These are phyloP conservation scores for Cephalotrichum gorgonifer DNA, from an alignment of 2,329 filamentous ascomycete species.

Conservation along the genomic window DNA sequence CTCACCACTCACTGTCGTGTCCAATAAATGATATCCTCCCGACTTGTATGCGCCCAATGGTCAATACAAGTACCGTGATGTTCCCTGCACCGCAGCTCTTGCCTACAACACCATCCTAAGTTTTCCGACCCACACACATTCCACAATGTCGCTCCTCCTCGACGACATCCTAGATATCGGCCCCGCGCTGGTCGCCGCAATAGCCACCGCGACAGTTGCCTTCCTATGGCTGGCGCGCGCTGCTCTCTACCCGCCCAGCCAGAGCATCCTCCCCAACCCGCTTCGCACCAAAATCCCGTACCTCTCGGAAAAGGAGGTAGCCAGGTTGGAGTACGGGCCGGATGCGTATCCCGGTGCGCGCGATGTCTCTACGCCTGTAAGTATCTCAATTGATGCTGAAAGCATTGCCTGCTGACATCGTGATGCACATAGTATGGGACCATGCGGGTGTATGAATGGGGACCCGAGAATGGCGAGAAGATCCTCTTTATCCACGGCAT, in stretches of 20 bases:
- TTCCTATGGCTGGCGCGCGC: constrained; percentile 23
- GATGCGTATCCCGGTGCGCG: constrained; percentile 62
- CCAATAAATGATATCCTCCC: not conserved
- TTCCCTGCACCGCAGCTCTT: not conserved
- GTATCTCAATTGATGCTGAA: constrained; percentile 10
- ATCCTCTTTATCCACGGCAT: constrained; percentile 77
- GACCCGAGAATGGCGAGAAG: constrained; percentile 60
- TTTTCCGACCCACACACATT: not conserved
- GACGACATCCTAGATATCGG: not conserved
- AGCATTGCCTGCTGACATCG: not conserved
- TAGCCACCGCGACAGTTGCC: constrained; percentile 28
- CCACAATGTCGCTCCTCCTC: not conserved
- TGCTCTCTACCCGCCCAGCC: constrained; percentile 27
- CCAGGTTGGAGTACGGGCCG: constrained; percentile 45
- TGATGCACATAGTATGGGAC: constrained; percentile 48
- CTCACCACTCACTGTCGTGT: not conserved
- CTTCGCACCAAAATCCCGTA: constrained; percentile 27
- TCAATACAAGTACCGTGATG: not conserved
- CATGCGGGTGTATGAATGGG: constrained; percentile 75
- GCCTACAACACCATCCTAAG: not conserved
- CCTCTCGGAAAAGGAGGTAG: constrained; percentile 23
- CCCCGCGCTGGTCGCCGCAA: constrained; percentile 24
- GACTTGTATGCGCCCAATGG: not conserved
- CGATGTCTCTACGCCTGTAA: constrained; percentile 58
- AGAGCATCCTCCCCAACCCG: constrained; percentile 31